Evolutionary conservation across 1,284 basidiomycete genomes (phyloP).

Genomic region (Heterobasidion annosum): DNA sequence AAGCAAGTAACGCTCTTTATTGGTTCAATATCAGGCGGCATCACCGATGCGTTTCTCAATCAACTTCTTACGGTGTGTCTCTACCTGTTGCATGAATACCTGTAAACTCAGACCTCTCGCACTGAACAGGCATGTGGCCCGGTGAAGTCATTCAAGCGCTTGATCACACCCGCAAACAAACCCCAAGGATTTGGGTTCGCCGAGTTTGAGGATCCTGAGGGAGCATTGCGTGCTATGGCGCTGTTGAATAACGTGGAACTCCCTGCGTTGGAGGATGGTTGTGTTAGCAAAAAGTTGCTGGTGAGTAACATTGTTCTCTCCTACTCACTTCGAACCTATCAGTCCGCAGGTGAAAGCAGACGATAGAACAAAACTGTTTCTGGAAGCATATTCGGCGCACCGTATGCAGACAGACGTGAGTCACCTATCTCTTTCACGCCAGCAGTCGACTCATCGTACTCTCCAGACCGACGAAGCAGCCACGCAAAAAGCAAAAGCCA

Average conservation of each 20-base stretch:
- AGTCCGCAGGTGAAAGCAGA: conserved; percentile 76
- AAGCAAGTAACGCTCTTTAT: conserved; percentile 74
- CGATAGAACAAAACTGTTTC: conserved; percentile 81
- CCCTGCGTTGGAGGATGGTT: conserved; percentile 79
- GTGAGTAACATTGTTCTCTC: conserved; percentile 38
- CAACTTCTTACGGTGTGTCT: conserved; percentile 68
- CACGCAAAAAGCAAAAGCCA: conserved; percentile 43
- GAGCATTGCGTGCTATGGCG: conserved; percentile 73
- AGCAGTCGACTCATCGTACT: conserved; percentile 1
- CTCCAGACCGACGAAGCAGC: conserved; percentile 52
- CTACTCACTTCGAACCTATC: conserved; percentile 28
- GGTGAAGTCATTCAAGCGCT: conserved; percentile 81
- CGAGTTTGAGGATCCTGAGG: conserved; percentile 84
- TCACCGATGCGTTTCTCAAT: conserved; percentile 74
- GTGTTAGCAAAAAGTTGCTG: conserved; percentile 78
- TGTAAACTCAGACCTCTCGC: background rate
- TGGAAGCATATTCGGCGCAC: conserved; percentile 78
- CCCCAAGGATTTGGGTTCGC: conserved; percentile 95
- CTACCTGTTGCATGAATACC: background rate
- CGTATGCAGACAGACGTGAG: conserved; percentile 75
- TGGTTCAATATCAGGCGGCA: conserved; percentile 91
- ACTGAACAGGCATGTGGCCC: conserved; percentile 77
- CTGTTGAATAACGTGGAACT: conserved; percentile 82
- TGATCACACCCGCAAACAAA: conserved; percentile 83
- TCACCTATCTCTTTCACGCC: conserved; percentile 11